Base-by-base conservation (phyloP, 1,284 basidiomycete genomes). In the Volvariella surrecta region DNA sequence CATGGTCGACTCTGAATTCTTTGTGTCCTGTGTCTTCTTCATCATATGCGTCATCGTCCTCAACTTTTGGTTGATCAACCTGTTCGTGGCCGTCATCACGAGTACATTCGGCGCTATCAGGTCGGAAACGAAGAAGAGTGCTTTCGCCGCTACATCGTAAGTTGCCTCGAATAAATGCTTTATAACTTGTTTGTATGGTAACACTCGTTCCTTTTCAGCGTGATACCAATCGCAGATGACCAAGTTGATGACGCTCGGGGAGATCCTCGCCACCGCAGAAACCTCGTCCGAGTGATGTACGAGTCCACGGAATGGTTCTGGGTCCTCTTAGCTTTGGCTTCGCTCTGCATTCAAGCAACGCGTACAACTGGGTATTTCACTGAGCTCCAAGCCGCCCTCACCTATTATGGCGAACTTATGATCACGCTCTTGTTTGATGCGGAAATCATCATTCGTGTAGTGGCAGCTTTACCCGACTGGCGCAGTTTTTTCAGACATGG, bases 31-130 rank as follows among this genome's bases (percentile, higher is more conserved):
- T 52, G 67, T 93, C 49, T 98, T 92, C 66, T 98, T 93, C 67
- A 85, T 98, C 52, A 64, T 85, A 43, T 84, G 82, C 46, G 68
- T 93, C 48, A 67, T 95, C 50, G 75, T 95, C 8, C 73, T 95
- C 52, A 94, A 95, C 61, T 89, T 94, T 58, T 95, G 91, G 90
- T 70, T 97, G 45, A 86, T 95, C 70, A 95, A 96, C 59, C 64
- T 96, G 47, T 89, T 97, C 59, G 91, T 98, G 47, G 95, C 94
- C 21, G 94, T 98, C 35, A 96, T 98, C 53, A 93, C 93, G 35
- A 91, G 93, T 60, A 92, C 90, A 0, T 99, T 99, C 61, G 83
- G 82, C 18, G 89, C 87, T 11, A 95, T 98, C 49, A 75, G 91
- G 16, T 76, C 82, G 4, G 82, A 90, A 53, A 98, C 94, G 1